Evolutionary conservation across 306 rosid species (phyloP).

Genomic region (Quercus robur): DNA sequence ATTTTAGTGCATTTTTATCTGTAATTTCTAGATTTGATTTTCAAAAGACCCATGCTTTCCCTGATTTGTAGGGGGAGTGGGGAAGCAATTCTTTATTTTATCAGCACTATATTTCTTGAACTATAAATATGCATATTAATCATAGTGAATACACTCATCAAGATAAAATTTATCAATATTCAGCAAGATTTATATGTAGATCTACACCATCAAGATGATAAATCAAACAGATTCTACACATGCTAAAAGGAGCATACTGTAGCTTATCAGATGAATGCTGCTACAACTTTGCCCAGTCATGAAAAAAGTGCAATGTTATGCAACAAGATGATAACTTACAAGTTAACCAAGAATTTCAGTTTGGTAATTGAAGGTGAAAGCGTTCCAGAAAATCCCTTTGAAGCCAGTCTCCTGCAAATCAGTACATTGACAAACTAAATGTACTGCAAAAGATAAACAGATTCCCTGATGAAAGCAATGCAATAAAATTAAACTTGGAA

Average conservation of each 20-base stretch:
- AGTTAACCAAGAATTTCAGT: conserved; percentile 64
- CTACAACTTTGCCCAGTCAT: neutral
- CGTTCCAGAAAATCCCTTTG: conserved; percentile 75
- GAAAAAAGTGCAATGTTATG: neutral
- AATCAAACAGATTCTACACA: neutral
- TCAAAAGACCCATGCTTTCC: neutral
- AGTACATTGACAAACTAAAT: conserved; percentile 24
- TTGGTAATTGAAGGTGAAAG: conserved; percentile 73
- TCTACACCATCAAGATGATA: neutral
- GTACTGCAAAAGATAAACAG: neutral
- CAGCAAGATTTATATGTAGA: neutral
- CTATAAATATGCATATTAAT: neutral
- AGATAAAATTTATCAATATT: neutral
- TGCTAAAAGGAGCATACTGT: neutral
- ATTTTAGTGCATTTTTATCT: neutral
- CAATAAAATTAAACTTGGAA: neutral
- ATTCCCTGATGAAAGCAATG: neutral
- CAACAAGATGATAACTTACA: conserved; percentile 52
- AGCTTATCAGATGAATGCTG: conserved; percentile 5
- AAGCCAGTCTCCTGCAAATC: conserved; percentile 69
- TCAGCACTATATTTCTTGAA: neutral
- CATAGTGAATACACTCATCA: neutral
- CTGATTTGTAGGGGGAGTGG: neutral
- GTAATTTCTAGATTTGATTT: neutral
- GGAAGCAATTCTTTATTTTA: neutral